These are phyloP conservation scores for Arabidopsis hybrid DNA, from an alignment of 441 rosid species.

Conservation along the genomic window DNA sequence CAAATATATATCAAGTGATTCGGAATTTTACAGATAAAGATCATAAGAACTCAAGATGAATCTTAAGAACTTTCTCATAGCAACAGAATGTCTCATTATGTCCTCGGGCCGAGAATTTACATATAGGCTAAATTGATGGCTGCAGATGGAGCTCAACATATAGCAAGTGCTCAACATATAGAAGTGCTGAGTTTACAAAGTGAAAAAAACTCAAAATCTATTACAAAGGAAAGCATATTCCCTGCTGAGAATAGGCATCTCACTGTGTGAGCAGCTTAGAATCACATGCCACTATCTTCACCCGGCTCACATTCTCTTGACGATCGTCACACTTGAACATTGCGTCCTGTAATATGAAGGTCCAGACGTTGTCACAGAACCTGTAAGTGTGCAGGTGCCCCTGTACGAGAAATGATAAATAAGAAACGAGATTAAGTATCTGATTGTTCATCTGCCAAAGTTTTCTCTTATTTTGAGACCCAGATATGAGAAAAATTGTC, in stretches of 20 bases:
- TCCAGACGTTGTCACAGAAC: slow-evolving; percentile 99
- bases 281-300: slow-evolving; percentile 97
- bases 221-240: slow-evolving; percentile 39
- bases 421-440: slow-evolving; percentile 17
- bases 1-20: not conserved
- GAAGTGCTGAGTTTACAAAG: slow-evolving; percentile 43
- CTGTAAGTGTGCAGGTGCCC: slow-evolving; percentile 99
- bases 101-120: slow-evolving; percentile 36
- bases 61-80: slow-evolving; percentile 34
- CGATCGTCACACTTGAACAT: slow-evolving; percentile 71
- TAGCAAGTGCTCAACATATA: slow-evolving; percentile 16
- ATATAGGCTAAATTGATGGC: slow-evolving; percentile 40
- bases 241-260: slow-evolving; percentile 39
- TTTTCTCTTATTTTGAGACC: not conserved
- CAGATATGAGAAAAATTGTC: not conserved
- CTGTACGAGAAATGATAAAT: slow-evolving; percentile 49
- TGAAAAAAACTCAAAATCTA: slow-evolving; percentile 41
- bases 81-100: slow-evolving; percentile 33
- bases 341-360: slow-evolving; percentile 89
- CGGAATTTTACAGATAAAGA: not conserved
- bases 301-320: slow-evolving; percentile 69
- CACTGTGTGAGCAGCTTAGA: slow-evolving; percentile 87
- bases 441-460: slow-evolving; percentile 1
- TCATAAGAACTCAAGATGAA: not conserved
- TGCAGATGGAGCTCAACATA: slow-evolving; percentile 43